Conservation (phyloP, 2,329 filamentous ascomycete genomes). For the Diaporthe eres region DNA sequence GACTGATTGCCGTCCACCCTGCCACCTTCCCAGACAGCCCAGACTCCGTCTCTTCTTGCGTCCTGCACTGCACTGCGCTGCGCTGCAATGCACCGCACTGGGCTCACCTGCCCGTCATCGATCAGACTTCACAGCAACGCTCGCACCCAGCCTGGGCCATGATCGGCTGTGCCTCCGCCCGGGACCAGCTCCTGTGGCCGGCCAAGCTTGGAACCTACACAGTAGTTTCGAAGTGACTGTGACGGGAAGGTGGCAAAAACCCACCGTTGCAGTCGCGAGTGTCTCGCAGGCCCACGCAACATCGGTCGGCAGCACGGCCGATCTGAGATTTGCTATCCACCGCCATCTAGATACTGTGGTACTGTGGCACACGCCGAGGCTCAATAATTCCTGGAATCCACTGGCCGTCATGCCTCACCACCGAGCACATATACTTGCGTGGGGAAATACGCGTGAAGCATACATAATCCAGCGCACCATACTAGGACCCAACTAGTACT, state of each 20-base stretch:
- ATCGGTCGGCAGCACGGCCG: conserved; percentile 23
- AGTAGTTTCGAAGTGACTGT: conserved; percentile 21
- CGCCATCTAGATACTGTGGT: conserved; percentile 10
- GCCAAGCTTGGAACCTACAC: conserved; percentile 1
- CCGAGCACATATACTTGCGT: not conserved
- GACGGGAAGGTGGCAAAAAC: conserved; percentile 2
- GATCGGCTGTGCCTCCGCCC: conserved; percentile 2
- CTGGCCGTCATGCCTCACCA: not conserved
- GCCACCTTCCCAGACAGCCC: not conserved
- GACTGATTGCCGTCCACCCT: not conserved
- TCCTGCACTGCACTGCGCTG: not conserved
- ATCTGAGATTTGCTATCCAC: conserved; percentile 30
- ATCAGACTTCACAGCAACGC: not conserved
- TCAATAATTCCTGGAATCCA: conserved; percentile 5
- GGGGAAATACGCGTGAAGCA: not conserved
- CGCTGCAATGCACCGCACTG: not conserved
- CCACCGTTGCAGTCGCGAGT: conserved; percentile 25
- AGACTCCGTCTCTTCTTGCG: not conserved
- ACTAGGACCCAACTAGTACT: not conserved
- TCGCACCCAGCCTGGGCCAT: not conserved
- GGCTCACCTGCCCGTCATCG: conserved; percentile 1
- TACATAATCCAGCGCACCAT: conserved; percentile 10
- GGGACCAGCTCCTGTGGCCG: not conserved
- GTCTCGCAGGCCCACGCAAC: conserved; percentile 25
- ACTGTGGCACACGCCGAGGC: conserved; percentile 1